Evolutionary conservation across 2,329 filamentous ascomycete genomes (phyloP).

Genomic region (Curvularia verruculosa): DNA sequence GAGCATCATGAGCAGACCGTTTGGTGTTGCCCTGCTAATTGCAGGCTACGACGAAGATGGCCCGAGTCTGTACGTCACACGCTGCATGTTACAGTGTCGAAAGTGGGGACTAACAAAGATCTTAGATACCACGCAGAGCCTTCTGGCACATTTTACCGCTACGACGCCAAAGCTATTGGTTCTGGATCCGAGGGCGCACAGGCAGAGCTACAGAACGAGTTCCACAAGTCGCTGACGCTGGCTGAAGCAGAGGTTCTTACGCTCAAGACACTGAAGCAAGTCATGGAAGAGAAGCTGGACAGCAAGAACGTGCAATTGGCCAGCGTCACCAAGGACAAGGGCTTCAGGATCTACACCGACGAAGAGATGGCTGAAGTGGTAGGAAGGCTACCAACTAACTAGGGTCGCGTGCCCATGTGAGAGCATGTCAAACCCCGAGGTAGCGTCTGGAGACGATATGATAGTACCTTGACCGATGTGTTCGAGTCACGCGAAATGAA

Average conservation of each 20-base stretch:
- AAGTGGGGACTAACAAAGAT: background rate
- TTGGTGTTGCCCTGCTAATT: slow-evolving; percentile 95
- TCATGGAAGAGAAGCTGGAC: slow-evolving; percentile 99
- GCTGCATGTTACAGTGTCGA: no score
- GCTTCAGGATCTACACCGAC: slow-evolving; percentile 98
- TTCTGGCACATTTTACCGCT: slow-evolving; percentile 97
- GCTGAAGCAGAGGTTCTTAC: slow-evolving; percentile 92
- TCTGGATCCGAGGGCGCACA: slow-evolving; percentile 97
- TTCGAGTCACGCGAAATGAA: slow-evolving; percentile 36
- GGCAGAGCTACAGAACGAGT: slow-evolving; percentile 97
- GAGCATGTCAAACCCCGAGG: slow-evolving; percentile 4
- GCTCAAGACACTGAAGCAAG: slow-evolving; percentile 97
- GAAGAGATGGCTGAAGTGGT: slow-evolving; percentile 96
- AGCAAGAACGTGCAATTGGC: slow-evolving; percentile 98
- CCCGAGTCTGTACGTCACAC: slow-evolving; percentile 72
- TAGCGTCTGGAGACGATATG: slow-evolving; percentile 4
- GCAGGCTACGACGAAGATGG: slow-evolving; percentile 97
- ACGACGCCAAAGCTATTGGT: slow-evolving; percentile 98
- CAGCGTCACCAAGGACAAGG: slow-evolving; percentile 96
- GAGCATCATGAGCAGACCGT: slow-evolving; percentile 97
- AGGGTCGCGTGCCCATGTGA: slow-evolving; percentile 11
- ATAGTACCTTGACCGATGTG: slow-evolving; percentile 21
- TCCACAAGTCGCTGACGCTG: slow-evolving; percentile 95
- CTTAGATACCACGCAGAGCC: slow-evolving; percentile 91
- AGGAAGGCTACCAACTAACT: slow-evolving; percentile 69